Percentiles rank a stretch among this genome's conserved stretches.
Evolutionary conservation across 2,329 filamentous ascomycete genomes (phyloP).

Genomic region (Ceratocystis ficicola): DNA sequence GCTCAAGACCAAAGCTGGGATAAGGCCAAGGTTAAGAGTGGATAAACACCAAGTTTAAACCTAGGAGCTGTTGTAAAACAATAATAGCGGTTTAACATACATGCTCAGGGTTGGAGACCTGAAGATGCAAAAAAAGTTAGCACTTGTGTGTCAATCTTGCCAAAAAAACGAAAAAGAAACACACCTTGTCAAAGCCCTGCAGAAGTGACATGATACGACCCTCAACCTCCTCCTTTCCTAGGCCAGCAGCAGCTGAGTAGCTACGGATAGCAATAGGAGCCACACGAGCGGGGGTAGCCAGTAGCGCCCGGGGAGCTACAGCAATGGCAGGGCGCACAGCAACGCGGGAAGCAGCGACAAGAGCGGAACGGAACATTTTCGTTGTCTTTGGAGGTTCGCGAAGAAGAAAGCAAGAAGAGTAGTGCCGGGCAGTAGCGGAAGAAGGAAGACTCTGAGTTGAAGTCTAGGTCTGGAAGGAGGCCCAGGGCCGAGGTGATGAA

Average conservation of each 20-base stretch:
- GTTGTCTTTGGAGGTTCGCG: background rate
- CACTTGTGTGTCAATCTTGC: background rate
- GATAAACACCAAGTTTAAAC: too few species aligned
- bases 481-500: background rate
- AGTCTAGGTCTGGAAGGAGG: background rate
- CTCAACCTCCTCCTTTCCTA: conserved; percentile 75
- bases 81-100: conserved; percentile 34
- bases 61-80: background rate
- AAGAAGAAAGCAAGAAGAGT: background rate
- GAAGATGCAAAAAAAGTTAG: conserved; percentile 21
- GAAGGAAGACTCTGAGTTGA: background rate
- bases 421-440: background rate
- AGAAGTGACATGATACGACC: conserved; percentile 84
- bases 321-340: background rate
- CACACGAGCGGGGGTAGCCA: conserved; percentile 50
- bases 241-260: conserved; percentile 72
- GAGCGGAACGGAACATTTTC: conserved; percentile 75
- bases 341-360: conserved; percentile 38
- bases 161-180: conserved; percentile 24
- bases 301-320: conserved; percentile 28
- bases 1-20: background rate
- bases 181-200: conserved; percentile 87
- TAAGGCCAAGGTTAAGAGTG: background rate
- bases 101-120: conserved; percentile 57
- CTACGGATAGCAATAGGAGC: conserved; percentile 60